Base-by-base conservation (phyloP, 129 eudicot genomes). In the Pittosporum tobira region DNA sequence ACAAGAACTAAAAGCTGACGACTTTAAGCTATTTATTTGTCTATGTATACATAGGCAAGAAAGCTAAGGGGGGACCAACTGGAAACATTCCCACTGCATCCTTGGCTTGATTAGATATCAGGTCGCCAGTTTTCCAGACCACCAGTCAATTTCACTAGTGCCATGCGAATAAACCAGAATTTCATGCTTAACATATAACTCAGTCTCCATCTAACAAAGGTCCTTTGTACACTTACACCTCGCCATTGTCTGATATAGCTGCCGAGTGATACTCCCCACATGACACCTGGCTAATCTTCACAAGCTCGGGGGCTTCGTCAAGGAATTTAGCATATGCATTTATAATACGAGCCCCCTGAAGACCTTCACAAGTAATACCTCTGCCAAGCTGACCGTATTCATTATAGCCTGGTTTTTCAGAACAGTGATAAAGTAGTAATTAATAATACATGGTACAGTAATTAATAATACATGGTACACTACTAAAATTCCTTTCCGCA, bases 191-290 rank as follows among this genome's bases (percentile, higher is more conserved):
- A 46, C 21, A 48, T 27, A 68, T 30, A 63, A 48, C 53, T 26
- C 38, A 59, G 22, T 51, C 58, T 58, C 71, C 71, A 63, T 62
- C 67, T 66, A 61, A 64, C 59, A 79, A 71, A 48, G 81, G 69
- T 67, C 81, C 74, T 61, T 51, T 42, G 64, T 50, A 71, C 74
- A 93, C 99, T 93, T 87, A 93, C 99, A 87, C 96, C 83, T 93
- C 96, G 67, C 96, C 99, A 3, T 79, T 66, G 49, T 84, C 94
- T 28, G 99, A 93, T 48, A 93, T 69, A 64, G 96, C 99, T 70
- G 99, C 93, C 0, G 99, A 63, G 73, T 93, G 99, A 76, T 87
- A 93, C 88, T 93, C 99, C 53, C 99, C 99, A 60, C 96, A 93
- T 68, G 99, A 79, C 45, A 93, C 94, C 77, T 77, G 90, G 68